These are phyloP conservation scores for Xerocomellus amylosporus DNA, from an alignment of 768 basidiomycete species.

Conservation along the genomic window DNA sequence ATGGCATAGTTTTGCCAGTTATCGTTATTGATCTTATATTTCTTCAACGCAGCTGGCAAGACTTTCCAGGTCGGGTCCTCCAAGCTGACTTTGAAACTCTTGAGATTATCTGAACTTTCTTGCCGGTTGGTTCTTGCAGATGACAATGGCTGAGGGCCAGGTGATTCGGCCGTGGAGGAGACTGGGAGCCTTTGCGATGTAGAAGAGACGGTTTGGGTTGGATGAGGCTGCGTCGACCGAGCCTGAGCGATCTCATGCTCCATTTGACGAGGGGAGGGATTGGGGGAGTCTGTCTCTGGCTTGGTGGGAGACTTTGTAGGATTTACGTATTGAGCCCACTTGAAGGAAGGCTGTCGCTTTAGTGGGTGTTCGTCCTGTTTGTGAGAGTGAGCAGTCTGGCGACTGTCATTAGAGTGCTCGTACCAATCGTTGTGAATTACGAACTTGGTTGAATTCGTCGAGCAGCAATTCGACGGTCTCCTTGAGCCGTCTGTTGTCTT, in stretches of 20 bases:
- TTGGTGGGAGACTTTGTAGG: constrained; percentile 81
- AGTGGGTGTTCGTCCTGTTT: constrained; percentile 44
- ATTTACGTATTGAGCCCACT: constrained; percentile 82
- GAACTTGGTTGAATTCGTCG: constrained; percentile 57
- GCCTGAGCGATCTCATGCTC: constrained; percentile 62
- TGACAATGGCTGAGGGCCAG: constrained; percentile 27
- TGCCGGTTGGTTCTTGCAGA: constrained; percentile 47
- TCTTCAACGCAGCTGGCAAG: constrained; percentile 94
- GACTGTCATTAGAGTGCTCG: constrained; percentile 3
- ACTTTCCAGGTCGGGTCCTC: constrained; percentile 99
- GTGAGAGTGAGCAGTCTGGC: constrained; percentile 6
- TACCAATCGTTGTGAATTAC: constrained; percentile 32
- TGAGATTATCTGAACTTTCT: constrained; percentile 72
- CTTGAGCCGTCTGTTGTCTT: constrained; percentile 72
- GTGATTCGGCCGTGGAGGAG: constrained; percentile 31
- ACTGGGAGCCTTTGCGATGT: constrained; percentile 32
- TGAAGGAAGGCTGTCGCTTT: constrained; percentile 76
- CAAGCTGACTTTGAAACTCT: constrained; percentile 95
- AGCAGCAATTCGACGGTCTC: constrained; percentile 58
- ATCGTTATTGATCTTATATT: constrained; percentile 98
- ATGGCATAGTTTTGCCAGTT: constrained; percentile 99
- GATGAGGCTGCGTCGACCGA: constrained; percentile 27
- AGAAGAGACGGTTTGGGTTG: constrained; percentile 16
- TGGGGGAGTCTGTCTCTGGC: constrained; percentile 69
- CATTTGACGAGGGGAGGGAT: constrained; percentile 71